phyloP scores from a whole-genome alignment of 768 basidiomycete species.

The Mycena albidolilacea region DNA sequence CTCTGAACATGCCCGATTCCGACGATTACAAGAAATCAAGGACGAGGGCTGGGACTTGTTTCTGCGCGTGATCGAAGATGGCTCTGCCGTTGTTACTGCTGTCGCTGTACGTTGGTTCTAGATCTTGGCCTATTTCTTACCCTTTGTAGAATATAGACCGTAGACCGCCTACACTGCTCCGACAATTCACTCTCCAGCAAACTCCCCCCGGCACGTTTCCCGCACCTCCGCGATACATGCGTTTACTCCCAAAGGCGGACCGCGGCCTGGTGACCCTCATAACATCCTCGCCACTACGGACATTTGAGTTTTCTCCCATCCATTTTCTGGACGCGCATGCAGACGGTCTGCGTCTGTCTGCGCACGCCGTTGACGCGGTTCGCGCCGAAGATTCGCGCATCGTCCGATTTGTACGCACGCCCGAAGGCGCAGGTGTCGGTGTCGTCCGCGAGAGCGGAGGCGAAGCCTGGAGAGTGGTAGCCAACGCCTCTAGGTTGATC shows the following conservation, averaged over 20 bases:
- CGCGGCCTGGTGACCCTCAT: conserved; percentile 67
- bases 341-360: conserved; percentile 64
- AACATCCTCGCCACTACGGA: conserved; percentile 75
- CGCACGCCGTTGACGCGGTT: conserved; percentile 56
- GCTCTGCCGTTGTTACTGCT: conserved; percentile 81
- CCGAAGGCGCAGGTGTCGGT: conserved; percentile 83
- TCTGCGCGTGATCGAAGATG: conserved; percentile 77
- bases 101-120: conserved; percentile 73
- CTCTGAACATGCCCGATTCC: conserved; percentile 61
- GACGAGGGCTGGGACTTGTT: conserved; percentile 88
- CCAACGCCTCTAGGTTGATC: conserved; percentile 62
- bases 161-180: conserved; percentile 86
- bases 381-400: conserved; percentile 68
- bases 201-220: conserved; percentile 66
- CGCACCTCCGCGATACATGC: conserved; percentile 64
- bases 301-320: conserved; percentile 70
- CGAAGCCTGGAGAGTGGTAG: conserved; percentile 73
- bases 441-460: conserved; percentile 73
- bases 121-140: conserved; percentile 5
- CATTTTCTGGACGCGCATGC: conserved; percentile 74
- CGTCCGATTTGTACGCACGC: conserved; percentile 78
- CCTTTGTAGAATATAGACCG: conserved; percentile 85
- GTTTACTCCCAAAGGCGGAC: conserved; percentile 65
- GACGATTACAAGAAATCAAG: conserved; percentile 71
- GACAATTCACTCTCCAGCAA: conserved; percentile 81